Evolutionary conservation across 352 stramenopile genomes (phyloP), one percentile per base, ranked within the genome.

Genomic region (Elongisporangium anandrum): DNA sequence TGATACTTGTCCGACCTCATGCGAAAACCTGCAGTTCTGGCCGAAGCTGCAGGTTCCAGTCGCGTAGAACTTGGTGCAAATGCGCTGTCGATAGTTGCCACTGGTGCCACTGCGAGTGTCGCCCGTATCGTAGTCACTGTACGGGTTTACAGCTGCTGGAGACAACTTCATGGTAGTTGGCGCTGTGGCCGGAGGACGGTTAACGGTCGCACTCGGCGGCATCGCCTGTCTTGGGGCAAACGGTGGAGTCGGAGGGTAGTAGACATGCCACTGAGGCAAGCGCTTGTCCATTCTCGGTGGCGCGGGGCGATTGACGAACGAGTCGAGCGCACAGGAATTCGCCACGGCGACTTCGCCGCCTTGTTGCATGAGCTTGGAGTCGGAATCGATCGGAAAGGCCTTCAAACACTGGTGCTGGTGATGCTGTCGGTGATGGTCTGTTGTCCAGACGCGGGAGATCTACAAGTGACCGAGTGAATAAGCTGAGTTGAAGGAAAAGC

Each of bases 1-100:
- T 22, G 34, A 26, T 20, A 65, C 17, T 3, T 21, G 9, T 12
- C 15, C 53, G 3, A 62, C 19, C 5, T 85, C 72, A 51, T 93
- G 84, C 0, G 73, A 85, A 50, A 76, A 93, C 48, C 63, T 81
- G 57, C 84, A 93, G 15, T 70, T 73, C 29, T 57, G 51, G 4
- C 81, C 84, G 26, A 84, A 91, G 3, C 23, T 34, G 39, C 84
- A 93, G 5, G 52, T 72, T 19, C 72, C 79, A 22, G 61, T 60
- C 0, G 69, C 64, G 3, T 69, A 23, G 54, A 87, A 88, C 50
- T 79, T 78, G 7, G 75, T 60, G 54, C 81, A 90, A 13, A 1
- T 15, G 29, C 3, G 59, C 60, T 8, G 39, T 24, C 15, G 24
- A 41, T 17, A 54, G 34, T 9, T 54, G 47, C 21, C 52, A 48